Evolutionary conservation across 352 stramenopile genomes (phyloP), one percentile per base, ranked within the genome.

Genomic region (Peronospora belbahrii): DNA sequence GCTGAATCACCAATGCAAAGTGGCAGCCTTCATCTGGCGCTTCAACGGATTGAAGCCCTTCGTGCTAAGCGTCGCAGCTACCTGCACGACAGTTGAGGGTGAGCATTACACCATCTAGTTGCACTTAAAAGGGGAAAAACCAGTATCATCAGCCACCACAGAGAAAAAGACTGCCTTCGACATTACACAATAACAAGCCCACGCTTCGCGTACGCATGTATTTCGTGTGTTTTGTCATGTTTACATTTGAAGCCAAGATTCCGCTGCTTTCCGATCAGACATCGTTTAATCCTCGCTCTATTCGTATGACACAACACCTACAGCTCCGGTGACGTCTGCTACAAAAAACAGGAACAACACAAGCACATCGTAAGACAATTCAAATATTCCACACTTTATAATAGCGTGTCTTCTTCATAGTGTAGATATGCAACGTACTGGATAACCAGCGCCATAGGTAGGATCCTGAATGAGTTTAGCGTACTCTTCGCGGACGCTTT

Each of bases 401-500:
- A n/a, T n/a, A n/a, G n/a, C n/a, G n/a, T n/a, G n/a, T n/a, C n/a
- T n/a, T n/a, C n/a, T n/a, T n/a, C n/a, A n/a, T n/a, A n/a, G n/a
- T n/a, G n/a, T n/a, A n/a, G n/a, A n/a, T n/a, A n/a, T n/a, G n/a
- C n/a, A n/a, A n/a, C n/a, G n/a, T 61, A 90, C 79, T 56, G 79
- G 79, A 32, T 67, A 63, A 14, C 79, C 79, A 55, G 67, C 76
- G 35, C 78, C 78, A 39, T 85, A 73, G 41, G 79, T 86, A 28
- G 82, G 82, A 63, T 93, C 82, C 48, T 71, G 74, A 44, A 93
- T 67, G 32, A 93, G 74, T 48, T 67, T 78, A 35, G 60, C 77
- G 57, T 93, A 93, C 64, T 93, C 76, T 44, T 93, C 78, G 41
- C 82, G 79, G 37, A 93, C 48, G 15, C 46, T 52, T 62, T 89